These are phyloP conservation scores for Leishmania tropica DNA, from an alignment of 208 protist species.

Conservation along the genomic window DNA sequence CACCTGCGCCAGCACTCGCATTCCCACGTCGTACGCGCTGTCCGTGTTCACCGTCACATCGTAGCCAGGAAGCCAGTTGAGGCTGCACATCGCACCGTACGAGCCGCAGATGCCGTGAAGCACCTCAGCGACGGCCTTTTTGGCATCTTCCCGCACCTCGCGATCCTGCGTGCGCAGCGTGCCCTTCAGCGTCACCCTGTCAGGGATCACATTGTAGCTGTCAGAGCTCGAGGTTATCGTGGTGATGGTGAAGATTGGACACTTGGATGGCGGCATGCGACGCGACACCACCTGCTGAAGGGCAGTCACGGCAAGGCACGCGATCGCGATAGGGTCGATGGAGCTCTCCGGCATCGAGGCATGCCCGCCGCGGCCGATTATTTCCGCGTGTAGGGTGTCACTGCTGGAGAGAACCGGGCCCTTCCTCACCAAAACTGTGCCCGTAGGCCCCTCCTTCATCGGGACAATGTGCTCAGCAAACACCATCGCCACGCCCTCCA, in stretches of 20 bases:
- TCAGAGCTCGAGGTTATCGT: slow-evolving; percentile 40
- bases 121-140: slow-evolving; percentile 35
- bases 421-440: slow-evolving; percentile 18
- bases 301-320: slow-evolving; percentile 37
- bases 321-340: slow-evolving; percentile 55
- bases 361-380: slow-evolving; percentile 56
- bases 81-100: slow-evolving; percentile 34
- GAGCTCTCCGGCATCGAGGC: slow-evolving; percentile 58
- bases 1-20: slow-evolving; percentile 37
- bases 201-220: slow-evolving; percentile 68
- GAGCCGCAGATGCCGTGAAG: slow-evolving; percentile 29
- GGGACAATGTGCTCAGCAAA: slow-evolving; percentile 53
- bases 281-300: slow-evolving; percentile 65
- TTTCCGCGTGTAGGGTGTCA: slow-evolving; percentile 38
- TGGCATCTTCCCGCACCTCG: slow-evolving; percentile 29
- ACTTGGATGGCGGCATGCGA: slow-evolving; percentile 32
- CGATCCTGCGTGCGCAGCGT: slow-evolving; percentile 30
- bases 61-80: slow-evolving; percentile 43
- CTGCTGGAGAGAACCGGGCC: slow-evolving; percentile 35
- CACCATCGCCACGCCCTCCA: slow-evolving; percentile 65
- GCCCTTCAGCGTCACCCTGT: slow-evolving; percentile 45
- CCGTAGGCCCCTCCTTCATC: slow-evolving; percentile 19
- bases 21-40: slow-evolving; percentile 36
- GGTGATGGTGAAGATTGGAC: slow-evolving; percentile 52
- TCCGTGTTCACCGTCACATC: slow-evolving; percentile 52